Evolutionary conservation across 331 rosid species (phyloP).

Genomic region (Prunus yedoensis): DNA sequence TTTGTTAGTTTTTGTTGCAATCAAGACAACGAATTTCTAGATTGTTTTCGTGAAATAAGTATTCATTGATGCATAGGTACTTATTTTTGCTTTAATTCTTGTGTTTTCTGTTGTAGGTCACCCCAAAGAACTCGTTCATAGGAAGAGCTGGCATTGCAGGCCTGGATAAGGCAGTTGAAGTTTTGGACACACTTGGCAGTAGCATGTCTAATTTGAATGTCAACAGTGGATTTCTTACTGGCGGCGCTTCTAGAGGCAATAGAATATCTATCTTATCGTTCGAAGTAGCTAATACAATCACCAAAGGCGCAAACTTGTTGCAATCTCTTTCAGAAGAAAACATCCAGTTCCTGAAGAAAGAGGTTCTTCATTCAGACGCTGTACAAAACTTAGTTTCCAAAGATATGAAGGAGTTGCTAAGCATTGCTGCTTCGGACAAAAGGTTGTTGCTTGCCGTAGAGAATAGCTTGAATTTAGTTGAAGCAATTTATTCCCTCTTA

Average conservation of each 20-base stretch:
- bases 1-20: neutral
- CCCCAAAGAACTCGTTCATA: conserved; percentile 47
- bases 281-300: conserved; percentile 90
- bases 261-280: conserved; percentile 75
- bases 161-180: conserved; percentile 62
- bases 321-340: conserved; percentile 75
- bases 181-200: conserved; percentile 69
- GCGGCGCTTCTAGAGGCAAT: conserved; percentile 48
- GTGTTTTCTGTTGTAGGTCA: conserved; percentile 30
- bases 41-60: neutral
- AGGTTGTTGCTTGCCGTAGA: conserved; percentile 53
- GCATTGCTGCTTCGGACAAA: conserved; percentile 84
- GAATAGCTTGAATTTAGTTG: conserved; percentile 19
- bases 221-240: conserved; percentile 51
- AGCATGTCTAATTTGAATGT: conserved; percentile 57
- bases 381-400: conserved; percentile 66
- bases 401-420: conserved; percentile 60
- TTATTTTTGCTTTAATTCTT: conserved; percentile 5
- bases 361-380: conserved; percentile 64
- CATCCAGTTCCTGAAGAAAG: conserved; percentile 63
- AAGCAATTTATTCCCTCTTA: neutral
- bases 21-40: neutral
- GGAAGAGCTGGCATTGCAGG: conserved; percentile 58
- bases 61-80: neutral
- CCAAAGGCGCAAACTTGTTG: conserved; percentile 65